These are phyloP conservation scores for Pestalotiopsis sp. DNA, from an alignment of 2,329 filamentous ascomycete genomes.

Conservation along the genomic window DNA sequence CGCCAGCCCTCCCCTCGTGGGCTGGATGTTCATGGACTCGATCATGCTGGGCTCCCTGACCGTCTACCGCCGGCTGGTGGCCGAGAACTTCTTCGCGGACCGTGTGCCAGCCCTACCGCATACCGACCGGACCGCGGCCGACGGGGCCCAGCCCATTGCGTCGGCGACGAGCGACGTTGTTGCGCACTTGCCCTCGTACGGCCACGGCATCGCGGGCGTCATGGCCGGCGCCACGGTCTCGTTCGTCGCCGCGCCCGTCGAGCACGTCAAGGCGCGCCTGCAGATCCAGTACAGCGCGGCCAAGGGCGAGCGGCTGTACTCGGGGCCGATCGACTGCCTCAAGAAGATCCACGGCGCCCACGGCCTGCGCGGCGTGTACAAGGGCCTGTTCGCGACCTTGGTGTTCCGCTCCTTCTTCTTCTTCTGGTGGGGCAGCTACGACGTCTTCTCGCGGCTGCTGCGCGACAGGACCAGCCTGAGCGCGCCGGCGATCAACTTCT, in stretches of 20 bases:
- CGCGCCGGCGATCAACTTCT: slow-evolving; percentile 88
- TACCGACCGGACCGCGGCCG: slow-evolving; percentile 35
- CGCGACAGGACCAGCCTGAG: slow-evolving; percentile 69
- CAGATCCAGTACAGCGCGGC: slow-evolving; percentile 90
- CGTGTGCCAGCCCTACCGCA: slow-evolving; percentile 36
- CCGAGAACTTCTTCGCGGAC: slow-evolving; percentile 76
- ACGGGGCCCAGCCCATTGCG: slow-evolving; percentile 21
- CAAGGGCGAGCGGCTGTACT: slow-evolving; percentile 79
- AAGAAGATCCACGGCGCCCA: slow-evolving; percentile 71
- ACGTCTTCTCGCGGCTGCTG: slow-evolving; percentile 74
- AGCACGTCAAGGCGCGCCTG: slow-evolving; percentile 91
- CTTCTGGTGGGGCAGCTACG: slow-evolving; percentile 98
- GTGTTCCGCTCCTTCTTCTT: slow-evolving; percentile 94
- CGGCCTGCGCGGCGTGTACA: slow-evolving; percentile 81
- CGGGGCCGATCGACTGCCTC: slow-evolving; percentile 83
- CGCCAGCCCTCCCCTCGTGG: slow-evolving; percentile 85
- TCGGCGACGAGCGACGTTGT: slow-evolving; percentile 37
- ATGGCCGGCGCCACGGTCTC: slow-evolving; percentile 88
- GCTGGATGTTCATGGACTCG: slow-evolving; percentile 98
- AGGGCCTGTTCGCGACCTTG: slow-evolving; percentile 81
- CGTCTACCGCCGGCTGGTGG: slow-evolving; percentile 82
- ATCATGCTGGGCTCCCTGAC: slow-evolving; percentile 91
- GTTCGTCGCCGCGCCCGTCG: slow-evolving; percentile 90
- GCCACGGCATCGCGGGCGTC: slow-evolving; percentile 86
- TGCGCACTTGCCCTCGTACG: slow-evolving; percentile 66